Base-by-base conservation (phyloP, 2,329 filamentous ascomycete genomes). In the Hypoxylon sp. region DNA sequence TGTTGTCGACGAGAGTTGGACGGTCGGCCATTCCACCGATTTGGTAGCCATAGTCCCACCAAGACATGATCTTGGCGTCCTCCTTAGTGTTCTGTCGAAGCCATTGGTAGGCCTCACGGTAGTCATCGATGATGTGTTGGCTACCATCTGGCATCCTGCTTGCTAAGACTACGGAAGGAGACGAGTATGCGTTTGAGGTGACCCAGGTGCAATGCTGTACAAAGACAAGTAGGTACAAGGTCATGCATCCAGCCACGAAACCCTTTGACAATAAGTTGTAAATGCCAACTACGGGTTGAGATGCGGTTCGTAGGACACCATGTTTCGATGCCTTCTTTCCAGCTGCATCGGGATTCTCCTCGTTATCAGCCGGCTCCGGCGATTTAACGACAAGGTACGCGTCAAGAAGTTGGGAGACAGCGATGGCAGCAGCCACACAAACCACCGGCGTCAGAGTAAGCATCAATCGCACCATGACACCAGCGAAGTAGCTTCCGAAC, bases 21-120 rank as follows among this genome's bases (percentile, higher is more conserved):
- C 96, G 90, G 81, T 99, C 96, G 55, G 96, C 96, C 96, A 99
- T 99, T 74, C 96, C 96, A 84, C 96, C 96, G 81, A 99, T 99
- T 84, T 99, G 96, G 85, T 99, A 99, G 73, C 96, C 96, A 78
- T 99, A 99, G 80, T 99, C 96, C 96, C 96, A 99, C 96, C 96
- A 99, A 1, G 95, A 96, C 95, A 98, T 98, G 79, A 99, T 92
- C 88, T 98, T 99, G 78, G 97, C 95, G 76, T 98, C 93, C 73
- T 95, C 89, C 68, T 91, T 88, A 8, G 97, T 99, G 85, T 99
- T 99, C 82, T 99, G 96, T 71, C 96, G 92, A 55, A 99, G 90
- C 96, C 96, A 99, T 84, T 99, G 97, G 84, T 99, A 99, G 1
- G 96, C 96, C 87, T 99, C 96, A 78, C 96, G 92, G 84, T 99